Evolutionary conservation across 2,329 filamentous ascomycete genomes (phyloP).

Genomic region (Ophiognomonia clavigignenti-juglandacearum): DNA sequence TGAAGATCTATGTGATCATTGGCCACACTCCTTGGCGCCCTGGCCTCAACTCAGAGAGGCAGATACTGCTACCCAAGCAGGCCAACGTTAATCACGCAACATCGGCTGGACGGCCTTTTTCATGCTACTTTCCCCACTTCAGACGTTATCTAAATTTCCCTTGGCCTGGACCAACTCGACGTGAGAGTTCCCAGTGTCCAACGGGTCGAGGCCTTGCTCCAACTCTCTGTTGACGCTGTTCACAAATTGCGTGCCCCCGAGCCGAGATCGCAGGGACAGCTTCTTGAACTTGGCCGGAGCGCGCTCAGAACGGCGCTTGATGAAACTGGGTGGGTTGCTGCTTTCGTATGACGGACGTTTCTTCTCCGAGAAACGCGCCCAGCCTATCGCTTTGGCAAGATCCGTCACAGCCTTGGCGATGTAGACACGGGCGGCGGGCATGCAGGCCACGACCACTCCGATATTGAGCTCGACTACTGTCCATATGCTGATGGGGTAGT

Average conservation of each 20-base stretch:
- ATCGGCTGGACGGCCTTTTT: too few relatives aligned
- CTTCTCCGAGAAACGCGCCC: background rate
- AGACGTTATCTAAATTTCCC: too few relatives aligned
- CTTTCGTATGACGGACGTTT: background rate
- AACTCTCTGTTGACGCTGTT: too few relatives aligned
- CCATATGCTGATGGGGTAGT: background rate
- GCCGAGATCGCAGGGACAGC: background rate
- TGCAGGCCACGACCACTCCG: constrained; percentile 2
- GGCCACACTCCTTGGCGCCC: too few relatives aligned
- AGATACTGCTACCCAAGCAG: too few relatives aligned
- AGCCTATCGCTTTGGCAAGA: background rate
- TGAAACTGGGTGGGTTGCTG: background rate
- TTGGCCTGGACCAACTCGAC: too few relatives aligned
- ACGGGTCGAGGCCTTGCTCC: too few relatives aligned
- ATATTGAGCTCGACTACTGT: constrained; percentile 5
- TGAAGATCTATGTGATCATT: too few relatives aligned
- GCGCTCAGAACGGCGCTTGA: background rate
- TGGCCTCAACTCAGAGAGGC: too few relatives aligned
- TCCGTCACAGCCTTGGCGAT: background rate
- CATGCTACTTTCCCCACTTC: too few relatives aligned
- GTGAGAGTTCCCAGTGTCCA: too few relatives aligned
- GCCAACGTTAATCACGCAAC: too few relatives aligned
- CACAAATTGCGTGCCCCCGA: background rate
- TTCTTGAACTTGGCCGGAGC: background rate
- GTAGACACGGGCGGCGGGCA: constrained; percentile 2